Base-by-base conservation (phyloP, 1,284 basidiomycete species). In the Inonotus hispidus region DNA sequence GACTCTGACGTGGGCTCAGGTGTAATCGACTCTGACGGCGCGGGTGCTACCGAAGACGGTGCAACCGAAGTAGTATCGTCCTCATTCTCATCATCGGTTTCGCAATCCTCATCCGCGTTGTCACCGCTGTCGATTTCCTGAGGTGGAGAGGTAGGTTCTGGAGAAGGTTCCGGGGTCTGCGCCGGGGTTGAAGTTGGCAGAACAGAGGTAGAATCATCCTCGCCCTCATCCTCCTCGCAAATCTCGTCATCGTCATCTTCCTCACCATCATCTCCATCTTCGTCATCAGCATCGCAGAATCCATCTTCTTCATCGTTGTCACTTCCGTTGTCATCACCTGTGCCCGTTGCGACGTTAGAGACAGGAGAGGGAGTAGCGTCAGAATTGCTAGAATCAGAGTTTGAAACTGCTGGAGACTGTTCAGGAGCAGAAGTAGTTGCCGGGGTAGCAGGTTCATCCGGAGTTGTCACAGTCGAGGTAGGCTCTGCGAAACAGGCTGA, bases 241-340 rank as follows among this genome's bases (percentile, higher is more conserved):
- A 19, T 70, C 37, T 70, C 66, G 47, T 71, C 71, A 41, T 55
- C 39, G 27, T 56, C 55, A 23, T 43, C 38, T n/a, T 70, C 70
- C 45, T 74, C 73, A 50, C 72, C 71, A 27, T 71, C 69, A 43
- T 69, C 55, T 49, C 60, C 59, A 27, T 53, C 61, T 47, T 57
- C 60, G 41, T 70, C 67, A 47, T 71, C 71, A 41, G 70, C 70
- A 56, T 69, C 69, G 50, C 70, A 70, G 35, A 32, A 32, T 32
- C 71, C 69, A 45, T 69, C 55, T 49, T 61, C 59, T 25, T 53
- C 61, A 49, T 56, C 58, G 39, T 70, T 66, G 49, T 71, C 71
- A 41, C 70, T 70, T 55, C 69, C 69, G 60, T 49, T 68, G 53
- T 69, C 69, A 35, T 70, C 70, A 59, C 21, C 49, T 14, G 47